Evolutionary conservation across 2,329 filamentous ascomycete genomes (phyloP).

Genomic region (Cladosporium sp.): DNA sequence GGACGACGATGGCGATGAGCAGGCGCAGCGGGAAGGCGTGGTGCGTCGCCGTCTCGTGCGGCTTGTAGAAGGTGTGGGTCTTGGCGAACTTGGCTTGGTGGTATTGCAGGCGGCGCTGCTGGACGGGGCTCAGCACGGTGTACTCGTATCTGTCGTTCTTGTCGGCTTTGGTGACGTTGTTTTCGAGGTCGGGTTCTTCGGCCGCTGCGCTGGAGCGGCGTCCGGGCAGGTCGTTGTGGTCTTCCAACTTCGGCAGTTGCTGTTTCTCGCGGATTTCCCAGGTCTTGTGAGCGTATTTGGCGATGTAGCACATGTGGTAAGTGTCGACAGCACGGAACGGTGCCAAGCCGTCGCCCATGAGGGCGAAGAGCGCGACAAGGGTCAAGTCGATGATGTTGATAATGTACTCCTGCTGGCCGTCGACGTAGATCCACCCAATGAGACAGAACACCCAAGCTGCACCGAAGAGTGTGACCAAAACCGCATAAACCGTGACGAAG

Average conservation of each 20-base stretch:
- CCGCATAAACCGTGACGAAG: conserved; percentile 76
- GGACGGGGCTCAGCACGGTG: conserved; percentile 56
- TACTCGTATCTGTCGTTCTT: conserved; percentile 37
- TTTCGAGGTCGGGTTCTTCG: conserved; percentile 24
- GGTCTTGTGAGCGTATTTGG: conserved; percentile 62
- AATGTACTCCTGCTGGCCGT: conserved; percentile 58
- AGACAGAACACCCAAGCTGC: conserved; percentile 86
- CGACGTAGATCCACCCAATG: conserved; percentile 81
- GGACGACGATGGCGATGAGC: conserved; percentile 68
- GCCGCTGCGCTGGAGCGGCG: conserved; percentile 19
- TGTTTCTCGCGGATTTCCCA: conserved; percentile 56
- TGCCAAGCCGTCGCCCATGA: conserved; percentile 56
- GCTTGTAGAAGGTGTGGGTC: conserved; percentile 84
- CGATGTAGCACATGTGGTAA: conserved; percentile 80
- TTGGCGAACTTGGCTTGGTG: conserved; percentile 75
- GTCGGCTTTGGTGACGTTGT: conserved; percentile 41
- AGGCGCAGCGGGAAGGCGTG: conserved; percentile 69
- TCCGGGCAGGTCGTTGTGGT: conserved; percentile 63
- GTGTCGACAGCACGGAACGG: conserved; percentile 74
- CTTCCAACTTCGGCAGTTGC: conserved; percentile 56
- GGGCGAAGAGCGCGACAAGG: conserved; percentile 57
- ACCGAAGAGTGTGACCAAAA: conserved; percentile 76
- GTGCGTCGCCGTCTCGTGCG: conserved; percentile 78
- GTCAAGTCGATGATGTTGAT: conserved; percentile 51
- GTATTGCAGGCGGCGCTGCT: conserved; percentile 65